Conservation (phyloP, 306 rosid genomes). For the Prunus dulcis region DNA sequence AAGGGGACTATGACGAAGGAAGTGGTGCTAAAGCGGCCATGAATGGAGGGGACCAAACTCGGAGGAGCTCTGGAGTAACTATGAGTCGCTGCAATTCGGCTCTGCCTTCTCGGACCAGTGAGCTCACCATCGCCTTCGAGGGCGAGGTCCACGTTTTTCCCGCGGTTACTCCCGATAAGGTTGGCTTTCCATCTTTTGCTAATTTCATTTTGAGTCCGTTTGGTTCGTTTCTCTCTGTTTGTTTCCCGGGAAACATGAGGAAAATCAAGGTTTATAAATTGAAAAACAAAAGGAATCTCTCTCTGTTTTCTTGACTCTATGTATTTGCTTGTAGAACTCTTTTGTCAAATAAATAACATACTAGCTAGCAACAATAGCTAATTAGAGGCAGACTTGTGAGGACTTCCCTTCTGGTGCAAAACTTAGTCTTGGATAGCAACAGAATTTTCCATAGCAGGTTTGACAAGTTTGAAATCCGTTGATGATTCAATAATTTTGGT, state of each 20-base stretch:
- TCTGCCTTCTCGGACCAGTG: slow-evolving; percentile 43
- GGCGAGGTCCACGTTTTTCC: slow-evolving; percentile 80
- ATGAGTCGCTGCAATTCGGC: slow-evolving; percentile 11
- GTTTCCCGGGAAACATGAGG: not conserved
- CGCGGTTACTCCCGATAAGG: slow-evolving; percentile 66
- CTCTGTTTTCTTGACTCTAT: too few species aligned
- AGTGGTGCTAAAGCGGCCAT: slow-evolving; percentile 19
- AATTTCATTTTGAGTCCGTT: not conserved
- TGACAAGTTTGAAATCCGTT: too few species aligned
- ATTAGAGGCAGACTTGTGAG: not conserved
- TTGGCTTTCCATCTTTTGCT: not conserved
- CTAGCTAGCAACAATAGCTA: not conserved
- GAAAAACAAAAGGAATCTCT: not conserved
- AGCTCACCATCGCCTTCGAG: slow-evolving; percentile 67
- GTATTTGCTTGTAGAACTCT: not conserved
- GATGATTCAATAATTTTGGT: not conserved
- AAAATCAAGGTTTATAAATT: not conserved
- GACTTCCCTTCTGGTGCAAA: not conserved
- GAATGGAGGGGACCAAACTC: slow-evolving; percentile 29
- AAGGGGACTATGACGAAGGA: slow-evolving; percentile 15
- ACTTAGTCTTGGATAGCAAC: not conserved
- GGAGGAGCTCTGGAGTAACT: slow-evolving; percentile 7
- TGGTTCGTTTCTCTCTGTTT: not conserved
- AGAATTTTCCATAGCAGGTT: too few species aligned
- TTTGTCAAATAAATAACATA: not conserved